Conservation (phyloP, 768 basidiomycete genomes). For the Collybiopsis confluens region DNA sequence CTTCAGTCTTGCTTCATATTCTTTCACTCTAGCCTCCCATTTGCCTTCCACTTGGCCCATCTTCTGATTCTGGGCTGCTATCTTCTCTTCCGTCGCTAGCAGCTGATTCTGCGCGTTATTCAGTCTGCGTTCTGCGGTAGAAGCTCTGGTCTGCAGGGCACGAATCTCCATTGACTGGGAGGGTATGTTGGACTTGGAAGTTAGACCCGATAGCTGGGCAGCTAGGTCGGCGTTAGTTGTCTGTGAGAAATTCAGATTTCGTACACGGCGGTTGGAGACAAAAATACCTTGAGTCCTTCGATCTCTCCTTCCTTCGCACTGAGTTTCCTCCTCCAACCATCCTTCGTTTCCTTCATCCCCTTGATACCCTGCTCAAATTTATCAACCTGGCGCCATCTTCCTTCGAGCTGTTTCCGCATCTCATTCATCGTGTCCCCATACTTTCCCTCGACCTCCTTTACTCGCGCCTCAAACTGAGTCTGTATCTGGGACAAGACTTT, state of each 20-base stretch:
- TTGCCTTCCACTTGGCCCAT: conserved; percentile 71
- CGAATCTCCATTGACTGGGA: conserved; percentile 56
- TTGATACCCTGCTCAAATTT: conserved; percentile 87
- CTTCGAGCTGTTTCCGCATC: conserved; percentile 84
- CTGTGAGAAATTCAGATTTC: too few species aligned
- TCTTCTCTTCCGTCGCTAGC: conserved; percentile 77
- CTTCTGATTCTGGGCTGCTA: conserved; percentile 70
- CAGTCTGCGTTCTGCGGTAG: conserved; percentile 86
- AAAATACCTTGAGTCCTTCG: conserved; percentile 86
- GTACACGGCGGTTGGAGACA: not conserved
- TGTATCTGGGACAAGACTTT: conserved; percentile 83
- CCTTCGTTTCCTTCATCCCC: conserved; percentile 74
- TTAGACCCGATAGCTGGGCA: conserved; percentile 61
- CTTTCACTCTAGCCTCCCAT: conserved; percentile 94
- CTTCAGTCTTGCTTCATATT: conserved; percentile 79
- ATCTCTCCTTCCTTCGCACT: conserved; percentile 85
- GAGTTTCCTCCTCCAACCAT: conserved; percentile 79
- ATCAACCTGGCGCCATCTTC: conserved; percentile 88
- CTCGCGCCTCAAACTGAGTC: conserved; percentile 79
- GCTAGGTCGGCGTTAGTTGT: conserved; percentile 70
- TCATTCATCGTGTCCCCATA: conserved; percentile 72
- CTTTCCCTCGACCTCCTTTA: conserved; percentile 71
- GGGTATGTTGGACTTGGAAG: conserved; percentile 52
- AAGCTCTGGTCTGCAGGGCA: conserved; percentile 66
- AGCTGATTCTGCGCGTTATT: conserved; percentile 83